These are phyloP conservation scores for Domatiomyces globalis DNA, from an alignment of 2,329 filamentous ascomycete species.

Conservation along the genomic window DNA sequence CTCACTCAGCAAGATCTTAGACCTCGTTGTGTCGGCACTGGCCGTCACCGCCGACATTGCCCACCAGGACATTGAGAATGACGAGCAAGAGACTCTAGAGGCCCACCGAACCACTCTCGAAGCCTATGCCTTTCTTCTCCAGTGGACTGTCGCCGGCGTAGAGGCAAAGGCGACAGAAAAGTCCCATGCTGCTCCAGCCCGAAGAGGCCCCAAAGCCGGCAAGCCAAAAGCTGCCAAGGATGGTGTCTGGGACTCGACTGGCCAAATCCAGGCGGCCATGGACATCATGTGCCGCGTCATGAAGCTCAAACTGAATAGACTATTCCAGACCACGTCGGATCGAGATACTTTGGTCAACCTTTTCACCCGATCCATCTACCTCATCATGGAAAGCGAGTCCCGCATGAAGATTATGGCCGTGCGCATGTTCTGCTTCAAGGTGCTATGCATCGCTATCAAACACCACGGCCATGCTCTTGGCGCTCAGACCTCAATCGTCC, in stretches of 20 bases:
- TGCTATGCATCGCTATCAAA: constrained; percentile 90
- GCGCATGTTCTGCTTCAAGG: constrained; percentile 94
- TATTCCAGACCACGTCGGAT: constrained; percentile 93
- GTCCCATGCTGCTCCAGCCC: constrained; percentile 54
- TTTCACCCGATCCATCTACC: constrained; percentile 82
- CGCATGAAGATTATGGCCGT: constrained; percentile 78
- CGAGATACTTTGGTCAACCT: constrained; percentile 87
- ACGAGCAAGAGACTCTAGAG: constrained; percentile 74
- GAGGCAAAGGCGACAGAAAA: constrained; percentile 91
- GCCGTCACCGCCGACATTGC: constrained; percentile 74
- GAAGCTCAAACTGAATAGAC: constrained; percentile 77
- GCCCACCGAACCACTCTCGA: constrained; percentile 88
- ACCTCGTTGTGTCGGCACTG: constrained; percentile 73
- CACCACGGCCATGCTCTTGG: constrained; percentile 95
- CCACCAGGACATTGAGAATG: constrained; percentile 72
- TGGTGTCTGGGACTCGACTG: constrained; percentile 72
- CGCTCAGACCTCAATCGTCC: constrained; percentile 93
- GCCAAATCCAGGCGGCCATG: constrained; percentile 74
- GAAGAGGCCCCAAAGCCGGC: constrained; percentile 57
- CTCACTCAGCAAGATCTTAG: constrained; percentile 81
- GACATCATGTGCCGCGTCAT: constrained; percentile 94
- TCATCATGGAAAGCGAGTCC: constrained; percentile 86
- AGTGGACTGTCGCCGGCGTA: constrained; percentile 91
- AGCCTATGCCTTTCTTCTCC: constrained; percentile 82
- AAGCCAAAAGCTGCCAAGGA: constrained; percentile 63